phyloP scores from a whole-genome alignment of 2,329 filamentous ascomycete genomes.

The Fusarium beomiforme region DNA sequence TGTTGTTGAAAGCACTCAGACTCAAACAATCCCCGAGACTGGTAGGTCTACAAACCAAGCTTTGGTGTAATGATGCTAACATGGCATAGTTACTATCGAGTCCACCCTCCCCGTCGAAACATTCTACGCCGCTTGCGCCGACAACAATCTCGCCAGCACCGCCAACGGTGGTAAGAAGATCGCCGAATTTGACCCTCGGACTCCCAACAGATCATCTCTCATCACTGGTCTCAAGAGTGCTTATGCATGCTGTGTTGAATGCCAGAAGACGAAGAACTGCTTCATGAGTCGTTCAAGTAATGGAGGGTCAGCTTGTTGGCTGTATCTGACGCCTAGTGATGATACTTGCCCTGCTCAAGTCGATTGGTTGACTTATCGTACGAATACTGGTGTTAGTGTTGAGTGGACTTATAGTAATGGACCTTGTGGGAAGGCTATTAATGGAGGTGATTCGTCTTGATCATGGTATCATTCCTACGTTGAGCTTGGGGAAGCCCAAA shows the following conservation, averaged over 20 bases:
- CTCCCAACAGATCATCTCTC: rapidly evolving
- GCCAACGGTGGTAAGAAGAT: not conserved
- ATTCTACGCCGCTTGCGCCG: not conserved
- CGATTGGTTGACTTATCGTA: not conserved
- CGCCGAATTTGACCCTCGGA: not conserved
- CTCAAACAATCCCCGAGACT: not conserved
- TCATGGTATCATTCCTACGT: not conserved
- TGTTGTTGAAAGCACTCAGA: not conserved
- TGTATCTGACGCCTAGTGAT: not conserved
- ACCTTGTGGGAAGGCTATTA: not conserved
- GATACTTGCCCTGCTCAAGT: not conserved
- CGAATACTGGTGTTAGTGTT: not conserved
- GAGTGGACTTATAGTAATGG: not conserved
- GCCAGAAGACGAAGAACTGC: not conserved
- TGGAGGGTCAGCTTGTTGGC: not conserved
- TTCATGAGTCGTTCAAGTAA: not conserved
- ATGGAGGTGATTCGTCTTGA: not conserved
- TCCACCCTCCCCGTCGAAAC: not conserved
- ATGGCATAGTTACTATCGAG: not conserved
- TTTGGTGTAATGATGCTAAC: not conserved
- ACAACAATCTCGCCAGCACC: not conserved
- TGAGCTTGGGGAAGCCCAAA: too few relatives aligned
- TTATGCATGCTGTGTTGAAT: not conserved
- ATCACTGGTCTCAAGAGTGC: not conserved
- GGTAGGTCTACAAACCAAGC: rapidly evolving